Percentiles rank a stretch among this genome's conserved stretches.
These are phyloP conservation scores for Tylopilus balloui DNA, from an alignment of 768 basidiomycete species.

Conservation along the genomic window DNA sequence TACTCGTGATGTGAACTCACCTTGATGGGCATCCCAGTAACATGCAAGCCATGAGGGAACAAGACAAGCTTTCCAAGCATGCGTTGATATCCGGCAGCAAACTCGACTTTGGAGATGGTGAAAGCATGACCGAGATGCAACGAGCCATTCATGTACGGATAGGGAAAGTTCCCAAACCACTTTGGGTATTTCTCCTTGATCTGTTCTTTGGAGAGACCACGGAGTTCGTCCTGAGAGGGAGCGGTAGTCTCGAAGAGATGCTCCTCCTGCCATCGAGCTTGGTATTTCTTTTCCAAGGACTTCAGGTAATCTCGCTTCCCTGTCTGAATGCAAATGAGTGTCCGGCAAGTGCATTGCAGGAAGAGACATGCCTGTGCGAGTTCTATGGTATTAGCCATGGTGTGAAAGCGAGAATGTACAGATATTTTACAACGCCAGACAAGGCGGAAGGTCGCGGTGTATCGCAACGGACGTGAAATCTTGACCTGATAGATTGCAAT, in stretches of 20 bases:
- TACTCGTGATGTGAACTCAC: constrained; percentile 41
- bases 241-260: constrained; percentile 83
- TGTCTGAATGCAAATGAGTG: constrained; percentile 50
- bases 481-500: constrained; percentile 24
- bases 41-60: constrained; percentile 98
- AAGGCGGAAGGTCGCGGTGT: constrained; percentile 21
- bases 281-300: constrained; percentile 79
- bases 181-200: constrained; percentile 80
- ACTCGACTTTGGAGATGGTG: constrained; percentile 97
- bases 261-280: constrained; percentile 72
- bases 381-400: constrained; percentile 63
- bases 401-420: constrained; percentile 18
- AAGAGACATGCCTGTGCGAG: constrained; percentile 48
- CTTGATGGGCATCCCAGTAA: constrained; percentile 99
- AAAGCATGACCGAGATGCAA: constrained; percentile 97
- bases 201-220: constrained; percentile 58
- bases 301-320: constrained; percentile 88
- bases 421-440: constrained; percentile 32
- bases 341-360: background rate
- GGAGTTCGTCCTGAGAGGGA: constrained; percentile 62
- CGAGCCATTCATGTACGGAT: constrained; percentile 97
- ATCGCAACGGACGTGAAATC: constrained; percentile 25
- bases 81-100: constrained; percentile 90
- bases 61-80: constrained; percentile 92
- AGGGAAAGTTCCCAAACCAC: constrained; percentile 97